Conservation (phyloP, 2,329 filamentous ascomycete species). For the Penicillium hordei region DNA sequence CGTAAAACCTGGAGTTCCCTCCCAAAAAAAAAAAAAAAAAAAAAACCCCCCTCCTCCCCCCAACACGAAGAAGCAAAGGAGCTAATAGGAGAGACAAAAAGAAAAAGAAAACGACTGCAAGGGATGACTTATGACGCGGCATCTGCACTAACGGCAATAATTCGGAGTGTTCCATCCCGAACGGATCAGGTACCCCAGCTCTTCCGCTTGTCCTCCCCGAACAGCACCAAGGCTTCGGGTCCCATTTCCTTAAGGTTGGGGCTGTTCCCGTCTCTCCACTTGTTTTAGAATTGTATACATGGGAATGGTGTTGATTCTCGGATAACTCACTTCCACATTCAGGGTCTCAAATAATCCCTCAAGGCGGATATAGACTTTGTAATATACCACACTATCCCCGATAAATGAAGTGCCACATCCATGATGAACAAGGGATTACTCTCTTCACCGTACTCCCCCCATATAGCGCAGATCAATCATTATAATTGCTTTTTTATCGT, state of each 20-base stretch:
- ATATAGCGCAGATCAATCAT: not conserved
- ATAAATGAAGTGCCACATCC: not conserved
- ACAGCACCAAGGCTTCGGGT: conserved; percentile 4
- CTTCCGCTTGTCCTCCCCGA: conserved; percentile 6
- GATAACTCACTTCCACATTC: not conserved
- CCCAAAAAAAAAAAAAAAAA: not conserved
- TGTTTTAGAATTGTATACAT: not conserved
- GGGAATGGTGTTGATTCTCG: not conserved
- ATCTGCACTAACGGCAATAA: not conserved
- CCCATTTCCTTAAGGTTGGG: conserved; percentile 15
- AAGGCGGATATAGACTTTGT: not conserved
- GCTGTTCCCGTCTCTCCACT: conserved; percentile 14
- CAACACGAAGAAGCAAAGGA: not conserved
- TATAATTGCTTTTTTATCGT: conserved; percentile 7
- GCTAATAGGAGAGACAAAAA: not conserved
- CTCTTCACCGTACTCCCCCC: not conserved
- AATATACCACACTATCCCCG: not conserved
- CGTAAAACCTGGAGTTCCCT: not conserved
- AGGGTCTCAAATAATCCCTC: not conserved
- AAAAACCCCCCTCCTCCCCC: too few relatives aligned
- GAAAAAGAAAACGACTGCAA: not conserved
- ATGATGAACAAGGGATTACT: not conserved
- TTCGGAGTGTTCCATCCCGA: not conserved
- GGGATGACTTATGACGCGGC: conserved; percentile 10
- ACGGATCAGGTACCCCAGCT: not conserved